Evolutionary conservation across 257 asterid genomes (phyloP), one percentile per base, ranked within the genome.

Genomic region (Pogostemon cablin): DNA sequence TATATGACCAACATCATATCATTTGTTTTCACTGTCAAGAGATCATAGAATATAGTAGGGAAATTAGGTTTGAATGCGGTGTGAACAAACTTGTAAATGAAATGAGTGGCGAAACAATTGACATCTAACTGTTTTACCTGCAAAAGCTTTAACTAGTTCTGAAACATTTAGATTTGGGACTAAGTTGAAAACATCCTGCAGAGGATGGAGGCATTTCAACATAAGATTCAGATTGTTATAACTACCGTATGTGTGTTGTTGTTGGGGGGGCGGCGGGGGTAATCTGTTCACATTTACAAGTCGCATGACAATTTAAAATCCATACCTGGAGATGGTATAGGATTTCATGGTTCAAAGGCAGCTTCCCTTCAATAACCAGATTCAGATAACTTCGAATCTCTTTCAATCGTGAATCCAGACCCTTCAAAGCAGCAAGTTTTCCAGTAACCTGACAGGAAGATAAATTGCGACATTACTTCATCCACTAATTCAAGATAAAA

Each of bases 1-100:
- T 91, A 91, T 73, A 91, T 91, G 76, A 91, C 98, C 90, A 91
- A 69, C 98, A 91, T 91, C 96, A 89, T 89, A 83, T 91, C 96
- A 81, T 91, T 91, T 17, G 98, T 91, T 85, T 91, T 91, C 84
- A 91, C 98, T 91, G 86, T 75, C 77, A 43, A 78, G 52, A 67
- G 64, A 39, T 64, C 61, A 42, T 10, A 67, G 57, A 70, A 12
- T 41, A 55, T 25, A 65, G 11, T 55, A 59, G 38, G 12, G 41
- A 65, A 44, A 62, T 46, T 65, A 1, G 10, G 69, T 2, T 52
- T 12, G 50, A 39, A 6, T 4, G 20, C n/a, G 15, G 15, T 15
- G 17, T 11, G 7, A 12, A 46, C 15, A 1, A 34, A 53, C 32
- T 61, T 5, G 34, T 62, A 41, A n/a, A 54, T 17, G 50, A 20